A percentile compares a stretch with the other conserved stretches of the same genome.
Conservation (phyloP, 306 rosid species). For the Mucuna pruriens region DNA sequence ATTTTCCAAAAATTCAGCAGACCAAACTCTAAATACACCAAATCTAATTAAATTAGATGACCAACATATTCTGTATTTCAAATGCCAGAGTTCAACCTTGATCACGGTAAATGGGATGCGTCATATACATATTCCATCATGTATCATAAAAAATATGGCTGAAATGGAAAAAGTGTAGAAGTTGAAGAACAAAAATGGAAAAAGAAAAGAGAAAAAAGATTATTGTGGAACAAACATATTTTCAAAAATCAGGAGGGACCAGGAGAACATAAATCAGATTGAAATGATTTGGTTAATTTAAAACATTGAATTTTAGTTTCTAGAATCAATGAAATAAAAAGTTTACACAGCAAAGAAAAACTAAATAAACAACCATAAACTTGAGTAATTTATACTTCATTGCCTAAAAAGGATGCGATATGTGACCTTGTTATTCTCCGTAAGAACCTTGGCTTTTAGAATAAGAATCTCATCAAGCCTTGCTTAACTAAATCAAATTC, state of each 20-base stretch:
- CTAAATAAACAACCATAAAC: slow-evolving; percentile 10
- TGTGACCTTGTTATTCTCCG: slow-evolving; percentile 69
- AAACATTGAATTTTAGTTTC: neutral
- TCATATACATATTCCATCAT: neutral
- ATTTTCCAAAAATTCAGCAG: neutral
- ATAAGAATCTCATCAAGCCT: slow-evolving; percentile 60
- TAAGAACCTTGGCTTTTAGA: slow-evolving; percentile 57
- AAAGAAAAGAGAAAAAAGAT: slow-evolving; percentile 8
- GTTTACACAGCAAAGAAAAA: neutral
- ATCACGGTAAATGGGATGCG: slow-evolving; percentile 6
- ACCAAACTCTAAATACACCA: neutral
- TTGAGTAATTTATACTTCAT: slow-evolving; percentile 19
- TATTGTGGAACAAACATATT: neutral
- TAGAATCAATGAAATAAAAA: slow-evolving; percentile 11
- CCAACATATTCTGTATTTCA: neutral
- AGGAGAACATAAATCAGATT: neutral
- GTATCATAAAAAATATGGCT: neutral
- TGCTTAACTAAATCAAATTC: slow-evolving; percentile 72
- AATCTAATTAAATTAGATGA: slow-evolving; percentile 19
- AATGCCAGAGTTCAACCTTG: slow-evolving; percentile 15
- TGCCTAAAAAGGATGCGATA: slow-evolving; percentile 26
- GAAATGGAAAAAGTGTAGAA: slow-evolving; percentile 2
- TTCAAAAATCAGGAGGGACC: slow-evolving; percentile 6
- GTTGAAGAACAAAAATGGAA: neutral
- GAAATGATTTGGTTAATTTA: neutral